These are phyloP conservation scores for Lentinus polychrous DNA, from an alignment of 1,284 basidiomycete species.

Conservation along the genomic window DNA sequence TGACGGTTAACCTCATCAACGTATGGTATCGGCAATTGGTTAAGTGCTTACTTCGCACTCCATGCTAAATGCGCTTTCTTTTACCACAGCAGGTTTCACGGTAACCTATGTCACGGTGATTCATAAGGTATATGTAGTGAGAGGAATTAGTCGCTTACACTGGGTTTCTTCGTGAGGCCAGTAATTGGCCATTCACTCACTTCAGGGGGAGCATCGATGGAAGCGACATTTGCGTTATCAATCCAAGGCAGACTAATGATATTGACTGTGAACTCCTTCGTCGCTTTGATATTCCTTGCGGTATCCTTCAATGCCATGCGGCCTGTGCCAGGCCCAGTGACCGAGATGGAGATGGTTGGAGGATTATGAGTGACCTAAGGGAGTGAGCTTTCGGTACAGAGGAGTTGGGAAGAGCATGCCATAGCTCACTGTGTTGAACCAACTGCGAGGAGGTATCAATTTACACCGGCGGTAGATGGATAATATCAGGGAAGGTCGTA, in stretches of 20 bases:
- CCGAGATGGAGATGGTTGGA: constrained; percentile 57
- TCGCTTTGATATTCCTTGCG: constrained; percentile 54
- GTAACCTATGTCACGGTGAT: constrained; percentile 14
- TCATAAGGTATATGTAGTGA: not conserved
- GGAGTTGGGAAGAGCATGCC: constrained; percentile 5
- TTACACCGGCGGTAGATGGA: constrained; percentile 5
- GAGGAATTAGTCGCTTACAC: constrained; percentile 45
- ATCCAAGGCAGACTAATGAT: constrained; percentile 69
- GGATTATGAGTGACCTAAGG: constrained; percentile 49
- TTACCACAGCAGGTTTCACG: constrained; percentile 61
- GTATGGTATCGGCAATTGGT: not conserved
- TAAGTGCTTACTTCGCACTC: constrained; percentile 53
- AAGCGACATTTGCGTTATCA: constrained; percentile 63
- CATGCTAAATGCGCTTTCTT: constrained; percentile 66
- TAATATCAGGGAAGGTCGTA: constrained; percentile 16
- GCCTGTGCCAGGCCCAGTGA: constrained; percentile 25
- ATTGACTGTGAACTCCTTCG: constrained; percentile 65
- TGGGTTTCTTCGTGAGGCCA: constrained; percentile 54
- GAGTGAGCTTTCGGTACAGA: constrained; percentile 12
- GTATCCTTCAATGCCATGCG: constrained; percentile 48
- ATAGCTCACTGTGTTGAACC: constrained; percentile 10
- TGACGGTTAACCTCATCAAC: constrained; percentile 5
- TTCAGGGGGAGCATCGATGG: constrained; percentile 57
- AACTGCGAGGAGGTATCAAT: constrained; percentile 2
- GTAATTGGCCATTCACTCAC: constrained; percentile 67